phyloP scores from a whole-genome alignment of 495 filamentous ascomycete species.

The Astrothelium subdiscretum region DNA sequence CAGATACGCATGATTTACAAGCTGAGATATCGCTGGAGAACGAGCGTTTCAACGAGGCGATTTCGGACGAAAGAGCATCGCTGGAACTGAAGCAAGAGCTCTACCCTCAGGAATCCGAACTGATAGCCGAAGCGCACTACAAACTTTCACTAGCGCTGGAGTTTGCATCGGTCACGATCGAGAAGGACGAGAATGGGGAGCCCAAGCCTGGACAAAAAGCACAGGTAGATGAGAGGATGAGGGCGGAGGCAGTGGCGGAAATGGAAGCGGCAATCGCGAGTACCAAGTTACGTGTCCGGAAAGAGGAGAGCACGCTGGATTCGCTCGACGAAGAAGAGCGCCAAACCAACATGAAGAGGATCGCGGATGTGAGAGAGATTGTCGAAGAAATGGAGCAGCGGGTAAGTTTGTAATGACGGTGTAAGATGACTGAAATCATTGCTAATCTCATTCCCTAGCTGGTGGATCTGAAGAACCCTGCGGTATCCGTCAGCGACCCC shows the following conservation, averaged over 20 bases:
- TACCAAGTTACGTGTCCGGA: slow-evolving; percentile 60
- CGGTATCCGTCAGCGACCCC: slow-evolving; percentile 48
- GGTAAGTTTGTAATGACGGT: slow-evolving; percentile 31
- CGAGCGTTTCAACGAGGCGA: slow-evolving; percentile 73
- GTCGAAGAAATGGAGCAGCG: slow-evolving; percentile 77
- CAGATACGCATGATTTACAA: slow-evolving; percentile 83
- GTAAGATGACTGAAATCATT: background rate
- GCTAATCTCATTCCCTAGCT: slow-evolving; percentile 37
- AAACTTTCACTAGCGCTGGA: slow-evolving; percentile 93
- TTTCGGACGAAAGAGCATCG: slow-evolving; percentile 63
- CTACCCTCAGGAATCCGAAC: slow-evolving; percentile 63
- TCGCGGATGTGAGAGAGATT: slow-evolving; percentile 76
- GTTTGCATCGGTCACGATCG: slow-evolving; percentile 63
- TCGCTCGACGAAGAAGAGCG: slow-evolving; percentile 34
- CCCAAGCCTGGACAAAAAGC: slow-evolving; percentile 25
- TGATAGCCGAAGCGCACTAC: slow-evolving; percentile 87
- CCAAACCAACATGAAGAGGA: slow-evolving; percentile 48
- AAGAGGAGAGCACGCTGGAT: slow-evolving; percentile 55
- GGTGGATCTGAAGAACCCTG: slow-evolving; percentile 60
- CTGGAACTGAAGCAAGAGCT: slow-evolving; percentile 65
- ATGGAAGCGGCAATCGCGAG: slow-evolving; percentile 75
- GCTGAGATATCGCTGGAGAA: slow-evolving; percentile 93
- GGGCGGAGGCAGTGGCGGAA: slow-evolving; percentile 62
- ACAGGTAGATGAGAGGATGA: slow-evolving; percentile 51
- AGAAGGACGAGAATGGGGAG: slow-evolving; percentile 28